phyloP scores from a whole-genome alignment of 2,329 filamentous ascomycete species.

The Colletotrichum magnum region DNA sequence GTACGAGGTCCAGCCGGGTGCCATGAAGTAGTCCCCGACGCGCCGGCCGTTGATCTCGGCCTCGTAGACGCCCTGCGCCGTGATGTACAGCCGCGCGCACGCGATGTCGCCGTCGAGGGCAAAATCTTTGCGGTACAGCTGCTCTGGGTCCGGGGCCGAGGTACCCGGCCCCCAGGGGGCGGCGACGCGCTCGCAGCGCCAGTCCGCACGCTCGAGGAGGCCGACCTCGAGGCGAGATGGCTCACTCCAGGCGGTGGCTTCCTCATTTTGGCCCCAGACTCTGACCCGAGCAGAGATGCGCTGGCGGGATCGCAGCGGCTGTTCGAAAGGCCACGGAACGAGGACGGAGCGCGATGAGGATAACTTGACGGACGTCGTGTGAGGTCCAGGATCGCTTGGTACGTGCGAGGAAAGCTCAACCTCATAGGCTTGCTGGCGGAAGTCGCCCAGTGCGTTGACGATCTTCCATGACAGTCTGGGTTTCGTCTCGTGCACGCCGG shows the following conservation, averaged over 20 bases:
- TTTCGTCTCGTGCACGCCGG: conserved; percentile 59
- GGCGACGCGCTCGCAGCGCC: conserved; percentile 48
- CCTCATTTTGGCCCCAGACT: conserved; percentile 45
- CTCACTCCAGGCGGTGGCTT: conserved; percentile 47
- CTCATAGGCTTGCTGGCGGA: conserved; percentile 61
- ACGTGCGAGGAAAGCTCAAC: conserved; percentile 45
- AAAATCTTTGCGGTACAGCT: conserved; percentile 52
- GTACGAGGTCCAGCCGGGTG: conserved; percentile 69
- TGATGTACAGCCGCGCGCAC: conserved; percentile 62
- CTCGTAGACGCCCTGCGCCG: conserved; percentile 60
- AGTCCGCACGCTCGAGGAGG: conserved; percentile 47
- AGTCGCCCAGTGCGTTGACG: conserved; percentile 52
- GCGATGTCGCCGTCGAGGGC: conserved; percentile 38
- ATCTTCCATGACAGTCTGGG: conserved; percentile 64
- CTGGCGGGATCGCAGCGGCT: conserved; percentile 48
- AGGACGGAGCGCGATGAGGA: too few relatives aligned
- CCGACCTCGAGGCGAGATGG: conserved; percentile 51
- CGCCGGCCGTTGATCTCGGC: conserved; percentile 61
- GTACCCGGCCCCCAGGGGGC: conserved; percentile 47
- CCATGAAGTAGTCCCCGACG: conserved; percentile 58
- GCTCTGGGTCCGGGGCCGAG: conserved; percentile 46
- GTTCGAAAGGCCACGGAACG: conserved; percentile 58
- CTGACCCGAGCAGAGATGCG: conserved; percentile 50
- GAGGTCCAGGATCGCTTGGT: conserved; percentile 47
- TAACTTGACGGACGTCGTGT: conserved; percentile 50